A percentile compares a stretch with the other conserved stretches of the same genome.
These are phyloP conservation scores for Grosmannia huntii DNA, from an alignment of 2,329 filamentous ascomycete species.

Conservation along the genomic window DNA sequence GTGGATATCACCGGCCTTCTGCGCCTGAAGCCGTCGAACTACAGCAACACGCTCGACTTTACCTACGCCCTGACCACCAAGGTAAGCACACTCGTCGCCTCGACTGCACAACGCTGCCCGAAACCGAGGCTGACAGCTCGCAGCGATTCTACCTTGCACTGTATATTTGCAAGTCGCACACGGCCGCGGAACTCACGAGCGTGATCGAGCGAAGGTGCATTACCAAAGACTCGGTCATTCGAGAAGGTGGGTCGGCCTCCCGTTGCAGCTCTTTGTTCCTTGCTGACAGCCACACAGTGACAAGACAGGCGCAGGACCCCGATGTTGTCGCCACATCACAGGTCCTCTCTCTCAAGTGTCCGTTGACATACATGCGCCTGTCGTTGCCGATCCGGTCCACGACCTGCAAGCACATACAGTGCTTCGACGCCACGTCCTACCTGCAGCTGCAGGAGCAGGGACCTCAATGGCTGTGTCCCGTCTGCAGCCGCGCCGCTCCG, in stretches of 20 bases:
- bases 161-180: conserved; percentile 61
- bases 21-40: conserved; percentile 52
- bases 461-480: conserved; percentile 90
- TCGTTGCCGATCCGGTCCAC: conserved; percentile 66
- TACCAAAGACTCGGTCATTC: conserved; percentile 66
- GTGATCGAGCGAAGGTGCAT: conserved; percentile 59
- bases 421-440: conserved; percentile 88
- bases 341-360: conserved; percentile 84
- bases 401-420: conserved; percentile 79
- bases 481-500: conserved; percentile 72
- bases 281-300: conserved; percentile 40
- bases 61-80: conserved; percentile 88
- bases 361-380: conserved; percentile 75
- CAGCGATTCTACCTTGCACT: conserved; percentile 63
- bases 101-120: no score
- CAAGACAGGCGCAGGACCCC: conserved; percentile 66
- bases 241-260: conserved; percentile 51
- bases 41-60: conserved; percentile 67
- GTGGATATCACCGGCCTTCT: conserved; percentile 77
- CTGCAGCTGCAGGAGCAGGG: conserved; percentile 91
- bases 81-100: conserved; percentile 28
- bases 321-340: conserved; percentile 84
- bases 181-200: conserved; percentile 58
- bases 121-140: neutral
- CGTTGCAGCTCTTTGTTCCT: neutral